Percentiles rank a stretch among this genome's conserved stretches.
Evolutionary conservation across 345 rosid species (phyloP).

Genomic region (Corchorus olitorius): DNA sequence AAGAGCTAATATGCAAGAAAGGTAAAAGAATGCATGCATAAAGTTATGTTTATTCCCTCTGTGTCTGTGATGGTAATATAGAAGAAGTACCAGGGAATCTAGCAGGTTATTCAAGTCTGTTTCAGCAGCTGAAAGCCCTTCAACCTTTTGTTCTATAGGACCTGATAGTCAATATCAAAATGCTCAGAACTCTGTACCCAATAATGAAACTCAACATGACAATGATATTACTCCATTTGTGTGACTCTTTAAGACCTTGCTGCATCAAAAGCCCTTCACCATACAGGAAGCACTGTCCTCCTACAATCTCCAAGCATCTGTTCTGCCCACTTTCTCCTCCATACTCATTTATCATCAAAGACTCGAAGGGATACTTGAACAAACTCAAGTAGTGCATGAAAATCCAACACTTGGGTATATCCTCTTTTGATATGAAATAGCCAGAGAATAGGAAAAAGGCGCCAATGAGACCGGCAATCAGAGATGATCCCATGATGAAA

Average conservation of each 20-base stretch:
- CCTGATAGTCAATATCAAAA: constrained; percentile 67
- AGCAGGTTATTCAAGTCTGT: not conserved
- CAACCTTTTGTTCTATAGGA: constrained; percentile 40
- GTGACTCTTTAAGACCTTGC: constrained; percentile 57
- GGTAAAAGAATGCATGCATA: not conserved
- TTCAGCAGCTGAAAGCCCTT: not conserved
- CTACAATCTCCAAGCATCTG: constrained; percentile 38
- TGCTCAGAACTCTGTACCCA: constrained; percentile 60
- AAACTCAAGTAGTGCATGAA: constrained; percentile 41
- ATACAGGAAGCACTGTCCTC: constrained; percentile 38
- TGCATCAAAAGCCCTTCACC: constrained; percentile 55
- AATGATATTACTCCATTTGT: constrained; percentile 73
- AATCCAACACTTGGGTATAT: constrained; percentile 56
- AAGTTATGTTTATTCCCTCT: not conserved
- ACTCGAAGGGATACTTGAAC: constrained; percentile 82
- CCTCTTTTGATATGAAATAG: constrained; percentile 67
- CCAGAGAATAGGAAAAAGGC: constrained; percentile 90
- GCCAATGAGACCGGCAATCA: constrained; percentile 79
- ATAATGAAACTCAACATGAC: constrained; percentile 38
- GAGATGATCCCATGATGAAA: constrained; percentile 88
- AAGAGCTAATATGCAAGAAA: not conserved
- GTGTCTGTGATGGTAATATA: not conserved
- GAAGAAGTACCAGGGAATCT: not conserved
- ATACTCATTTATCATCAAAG: constrained; percentile 72
- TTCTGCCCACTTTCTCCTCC: constrained; percentile 51